Percentiles rank a stretch among this genome's conserved stretches.
Evolutionary conservation across 176 grass and related monocot genomes (phyloP).

Genomic region (Guadua angustifolia): DNA sequence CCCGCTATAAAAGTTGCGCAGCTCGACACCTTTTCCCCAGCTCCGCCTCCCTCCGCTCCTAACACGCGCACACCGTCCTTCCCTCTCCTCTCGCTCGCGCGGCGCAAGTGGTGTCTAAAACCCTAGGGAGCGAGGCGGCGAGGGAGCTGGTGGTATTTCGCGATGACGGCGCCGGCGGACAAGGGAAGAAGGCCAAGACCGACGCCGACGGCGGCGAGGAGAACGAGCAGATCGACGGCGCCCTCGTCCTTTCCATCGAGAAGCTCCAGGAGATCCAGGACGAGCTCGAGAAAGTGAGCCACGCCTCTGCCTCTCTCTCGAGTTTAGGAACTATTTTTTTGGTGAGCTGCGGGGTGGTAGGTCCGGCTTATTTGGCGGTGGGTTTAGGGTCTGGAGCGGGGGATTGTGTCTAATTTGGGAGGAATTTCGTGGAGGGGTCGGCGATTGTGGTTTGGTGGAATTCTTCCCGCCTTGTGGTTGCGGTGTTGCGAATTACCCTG

Average conservation of each 20-base stretch:
- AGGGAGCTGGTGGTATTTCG: background rate
- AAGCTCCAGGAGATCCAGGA: slow-evolving; percentile 91
- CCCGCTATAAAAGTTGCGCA: slow-evolving; percentile 44
- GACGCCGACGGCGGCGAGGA: slow-evolving; percentile 58
- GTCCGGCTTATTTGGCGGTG: background rate
- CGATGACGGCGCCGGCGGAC: slow-evolving; percentile 67
- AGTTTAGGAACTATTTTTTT: background rate
- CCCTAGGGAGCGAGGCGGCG: slow-evolving; percentile 50
- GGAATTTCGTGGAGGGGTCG: slow-evolving; percentile 7
- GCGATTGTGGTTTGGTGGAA: background rate
- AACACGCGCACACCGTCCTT: background rate
- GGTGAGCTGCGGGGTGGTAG: background rate
- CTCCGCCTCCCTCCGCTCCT: slow-evolving; percentile 48
- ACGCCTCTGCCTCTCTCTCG: background rate
- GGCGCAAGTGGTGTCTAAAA: slow-evolving; percentile 49
- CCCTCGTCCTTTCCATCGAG: slow-evolving; percentile 79
- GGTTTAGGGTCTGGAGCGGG: background rate
- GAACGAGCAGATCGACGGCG: slow-evolving; percentile 75
- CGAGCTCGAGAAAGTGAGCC: slow-evolving; percentile 76
- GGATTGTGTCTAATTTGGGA: background rate
- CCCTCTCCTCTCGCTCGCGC: background rate
- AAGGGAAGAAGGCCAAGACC: slow-evolving; percentile 79
- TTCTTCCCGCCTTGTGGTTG: background rate
- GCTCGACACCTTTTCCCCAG: background rate
- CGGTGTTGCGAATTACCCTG: background rate